Evolutionary conservation across 2,329 filamentous ascomycete genomes (phyloP).

Genomic region (Lachnellula arida): DNA sequence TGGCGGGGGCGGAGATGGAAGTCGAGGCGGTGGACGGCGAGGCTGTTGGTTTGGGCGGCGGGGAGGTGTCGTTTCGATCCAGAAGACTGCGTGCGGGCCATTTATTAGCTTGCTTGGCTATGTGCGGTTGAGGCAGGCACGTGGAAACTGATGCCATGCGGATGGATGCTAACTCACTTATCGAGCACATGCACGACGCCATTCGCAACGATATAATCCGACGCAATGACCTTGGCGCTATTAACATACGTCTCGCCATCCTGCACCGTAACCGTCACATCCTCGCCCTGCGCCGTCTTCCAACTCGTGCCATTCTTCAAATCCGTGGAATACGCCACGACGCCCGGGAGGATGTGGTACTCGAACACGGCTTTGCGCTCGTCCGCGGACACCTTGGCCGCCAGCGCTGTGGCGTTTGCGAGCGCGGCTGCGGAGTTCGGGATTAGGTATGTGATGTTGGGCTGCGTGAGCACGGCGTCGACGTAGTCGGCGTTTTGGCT

Average conservation of each 20-base stretch:
- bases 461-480: constrained; percentile 5
- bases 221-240: constrained; percentile 45
- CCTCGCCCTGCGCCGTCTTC: constrained; percentile 43
- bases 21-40: not conserved
- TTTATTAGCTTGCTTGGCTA: too few species aligned
- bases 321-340: constrained; percentile 47
- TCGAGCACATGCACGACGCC: constrained; percentile 57
- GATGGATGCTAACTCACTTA: constrained; percentile 36
- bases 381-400: constrained; percentile 22
- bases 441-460: constrained; percentile 23
- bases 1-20: not conserved
- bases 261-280: constrained; percentile 41
- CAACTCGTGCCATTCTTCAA: constrained; percentile 37
- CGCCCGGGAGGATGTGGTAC: constrained; percentile 59
- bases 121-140: too few species aligned
- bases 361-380: constrained; percentile 49
- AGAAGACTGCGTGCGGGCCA: constrained; percentile 3
- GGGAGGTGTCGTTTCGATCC: constrained; percentile 8
- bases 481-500: constrained; percentile 12
- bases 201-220: constrained; percentile 48
- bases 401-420: constrained; percentile 8
- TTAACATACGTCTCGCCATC: constrained; percentile 44
- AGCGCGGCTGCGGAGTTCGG: constrained; percentile 20
- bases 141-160: too few species aligned
- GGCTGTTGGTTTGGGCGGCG: not conserved